phyloP scores from a whole-genome alignment of 169 alveolate species.

The Eimeria acervulina region DNA sequence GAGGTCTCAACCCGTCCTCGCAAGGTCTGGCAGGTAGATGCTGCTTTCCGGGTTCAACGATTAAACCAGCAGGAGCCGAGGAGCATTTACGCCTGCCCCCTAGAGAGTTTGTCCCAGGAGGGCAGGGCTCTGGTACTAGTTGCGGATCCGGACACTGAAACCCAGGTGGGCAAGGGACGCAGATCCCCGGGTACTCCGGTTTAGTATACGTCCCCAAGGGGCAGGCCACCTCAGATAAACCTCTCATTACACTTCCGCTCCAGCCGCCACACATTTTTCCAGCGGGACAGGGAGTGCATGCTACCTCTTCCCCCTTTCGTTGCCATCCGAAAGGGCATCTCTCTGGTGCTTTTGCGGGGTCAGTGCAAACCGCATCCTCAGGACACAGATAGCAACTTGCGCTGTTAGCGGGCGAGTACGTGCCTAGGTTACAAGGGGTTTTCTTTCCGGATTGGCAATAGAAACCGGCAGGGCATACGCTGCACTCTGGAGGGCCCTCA shows the following conservation, averaged over 20 bases:
- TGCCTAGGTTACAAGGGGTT: conserved; percentile 22
- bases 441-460: conserved; percentile 35
- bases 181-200: conserved; percentile 48
- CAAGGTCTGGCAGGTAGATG: conserved; percentile 68
- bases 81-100: conserved; percentile 51
- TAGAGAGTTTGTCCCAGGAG: conserved; percentile 65
- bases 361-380: conserved; percentile 43
- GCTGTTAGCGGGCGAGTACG: conserved; percentile 66
- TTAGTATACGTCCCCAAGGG: conserved; percentile 65
- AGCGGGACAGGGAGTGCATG: conserved; percentile 59
- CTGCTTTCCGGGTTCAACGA: conserved; percentile 45
- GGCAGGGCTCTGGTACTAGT: conserved; percentile 34
- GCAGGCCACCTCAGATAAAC: conserved; percentile 1
- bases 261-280: conserved; percentile 62
- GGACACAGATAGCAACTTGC: conserved; percentile 55
- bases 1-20: conserved; percentile 37
- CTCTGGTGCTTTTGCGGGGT: conserved; percentile 56
- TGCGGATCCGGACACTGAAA: conserved; percentile 64
- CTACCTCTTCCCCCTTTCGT: conserved; percentile 60
- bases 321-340: conserved; percentile 76
- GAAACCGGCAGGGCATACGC: conserved; percentile 65
- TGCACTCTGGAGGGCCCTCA: conserved; percentile 4
- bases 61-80: conserved; percentile 41
- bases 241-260: conserved; percentile 28
- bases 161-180: conserved; percentile 76